These are phyloP conservation scores for Mortierella alpina DNA, from an alignment of 192 early-diverging fungal genomes.

Conservation along the genomic window DNA sequence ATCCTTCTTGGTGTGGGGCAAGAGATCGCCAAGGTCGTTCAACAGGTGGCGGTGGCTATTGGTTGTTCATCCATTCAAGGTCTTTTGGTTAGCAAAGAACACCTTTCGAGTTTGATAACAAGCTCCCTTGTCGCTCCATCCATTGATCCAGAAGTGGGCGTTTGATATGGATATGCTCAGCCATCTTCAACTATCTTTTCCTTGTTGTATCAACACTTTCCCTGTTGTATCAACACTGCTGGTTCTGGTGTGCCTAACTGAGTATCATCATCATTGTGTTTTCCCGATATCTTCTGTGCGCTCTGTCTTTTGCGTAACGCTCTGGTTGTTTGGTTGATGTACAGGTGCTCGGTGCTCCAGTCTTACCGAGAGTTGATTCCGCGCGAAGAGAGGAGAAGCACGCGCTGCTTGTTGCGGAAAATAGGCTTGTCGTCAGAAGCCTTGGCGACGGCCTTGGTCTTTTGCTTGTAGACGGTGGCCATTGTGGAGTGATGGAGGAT, in stretches of 20 bases:
- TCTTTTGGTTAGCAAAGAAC: not conserved
- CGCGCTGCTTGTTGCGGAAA: conserved; percentile 89
- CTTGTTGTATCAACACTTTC: conserved; percentile 22
- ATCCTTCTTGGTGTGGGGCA: conserved; percentile 98
- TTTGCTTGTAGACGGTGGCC: conserved; percentile 51
- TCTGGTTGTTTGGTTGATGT: not conserved
- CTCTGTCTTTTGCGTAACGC: not conserved
- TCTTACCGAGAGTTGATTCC: conserved; percentile 85
- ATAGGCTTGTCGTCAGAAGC: conserved; percentile 58
- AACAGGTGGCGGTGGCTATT: conserved; percentile 91
- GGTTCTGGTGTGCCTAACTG: conserved; percentile 41
- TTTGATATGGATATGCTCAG: no score
- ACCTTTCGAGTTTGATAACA: not conserved
- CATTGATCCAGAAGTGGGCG: not conserved
- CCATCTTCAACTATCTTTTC: no score
- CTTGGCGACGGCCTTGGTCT: conserved; percentile 34
- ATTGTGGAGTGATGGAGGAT: conserved; percentile 7
- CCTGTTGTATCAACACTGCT: conserved; percentile 39
- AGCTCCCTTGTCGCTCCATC: not conserved
- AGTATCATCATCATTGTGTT: conserved; percentile 34
- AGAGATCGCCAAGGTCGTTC: conserved; percentile 84
- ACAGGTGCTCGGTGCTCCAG: not conserved
- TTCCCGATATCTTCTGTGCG: not conserved
- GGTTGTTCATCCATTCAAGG: not conserved
- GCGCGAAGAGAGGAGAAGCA: conserved; percentile 88